Percentiles rank a stretch among this genome's conserved stretches.
Evolutionary conservation across 805 yeast species (phyloP).

Genomic region (baker's yeast (Saccharomyces cerevisiae)): DNA sequence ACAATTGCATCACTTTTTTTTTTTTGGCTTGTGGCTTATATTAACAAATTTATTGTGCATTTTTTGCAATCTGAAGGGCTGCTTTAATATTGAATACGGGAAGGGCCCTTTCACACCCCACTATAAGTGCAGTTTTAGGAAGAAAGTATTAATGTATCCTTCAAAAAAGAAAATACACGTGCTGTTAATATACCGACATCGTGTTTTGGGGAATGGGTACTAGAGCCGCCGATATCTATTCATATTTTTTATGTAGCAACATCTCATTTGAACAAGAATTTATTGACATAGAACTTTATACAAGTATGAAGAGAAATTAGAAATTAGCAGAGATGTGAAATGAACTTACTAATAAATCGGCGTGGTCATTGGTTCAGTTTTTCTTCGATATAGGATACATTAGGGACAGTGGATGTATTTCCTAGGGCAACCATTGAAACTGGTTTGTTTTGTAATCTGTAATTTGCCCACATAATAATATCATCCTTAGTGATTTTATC

Average conservation of each 20-base stretch:
- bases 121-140: no score
- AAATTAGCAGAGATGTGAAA: neutral
- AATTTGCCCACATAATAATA: constrained; percentile 81
- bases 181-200: no score
- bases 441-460: constrained; percentile 67
- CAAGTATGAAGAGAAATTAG: neutral
- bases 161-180: no score
- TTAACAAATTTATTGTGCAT: no score
- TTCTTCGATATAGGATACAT: constrained; percentile 50
- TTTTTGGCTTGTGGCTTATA: no score
- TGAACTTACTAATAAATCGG: neutral
- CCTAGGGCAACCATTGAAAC: constrained; percentile 91
- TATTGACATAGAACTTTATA: constrained; percentile 1
- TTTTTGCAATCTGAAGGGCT: no score
- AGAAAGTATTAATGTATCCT: no score
- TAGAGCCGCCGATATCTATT: no score
- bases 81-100: no score
- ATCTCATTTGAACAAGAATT: neutral
- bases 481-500: constrained; percentile 71
- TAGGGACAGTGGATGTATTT: constrained; percentile 62
- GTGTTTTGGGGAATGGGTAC: neutral
- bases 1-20: no score
- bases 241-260: neutral
- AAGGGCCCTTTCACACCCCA: no score
- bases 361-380: constrained; percentile 10